Conservation (phyloP, 257 asterid genomes). For the Datura wrightii region DNA sequence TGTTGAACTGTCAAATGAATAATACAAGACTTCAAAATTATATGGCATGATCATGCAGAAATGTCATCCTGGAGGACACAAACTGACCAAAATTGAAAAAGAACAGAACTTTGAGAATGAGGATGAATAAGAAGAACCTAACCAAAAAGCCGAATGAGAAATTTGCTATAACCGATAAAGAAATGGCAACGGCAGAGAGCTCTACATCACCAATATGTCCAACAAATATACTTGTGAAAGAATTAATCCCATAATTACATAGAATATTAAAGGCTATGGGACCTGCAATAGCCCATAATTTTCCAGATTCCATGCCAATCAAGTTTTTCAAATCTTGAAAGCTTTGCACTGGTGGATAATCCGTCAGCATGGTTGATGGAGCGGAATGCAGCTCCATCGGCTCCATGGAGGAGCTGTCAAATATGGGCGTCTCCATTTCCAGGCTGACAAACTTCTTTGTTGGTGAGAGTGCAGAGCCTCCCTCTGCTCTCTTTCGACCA, state of each 20-base stretch:
- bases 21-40: neutral
- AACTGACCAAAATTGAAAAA: neutral
- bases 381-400: constrained; percentile 68
- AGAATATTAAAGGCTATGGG: constrained; percentile 93
- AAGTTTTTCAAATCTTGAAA: constrained; percentile 53
- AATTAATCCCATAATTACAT: constrained; percentile 89
- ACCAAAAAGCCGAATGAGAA: constrained; percentile 95
- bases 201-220: constrained; percentile 94
- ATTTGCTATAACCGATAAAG: constrained; percentile 87
- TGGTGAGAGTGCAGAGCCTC: constrained; percentile 50
- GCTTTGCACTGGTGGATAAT: constrained; percentile 56
- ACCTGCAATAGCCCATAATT: constrained; percentile 83
- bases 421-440: constrained; percentile 49
- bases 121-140: constrained; percentile 39
- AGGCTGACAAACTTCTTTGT: constrained; percentile 39
- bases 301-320: constrained; percentile 59
- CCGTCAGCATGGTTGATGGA: constrained; percentile 69
- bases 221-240: constrained; percentile 81
- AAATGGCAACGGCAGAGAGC: constrained; percentile 89
- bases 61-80: neutral
- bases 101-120: neutral
- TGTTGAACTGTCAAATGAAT: too few relatives aligned
- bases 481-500: constrained; percentile 62
- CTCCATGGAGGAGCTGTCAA: constrained; percentile 29
- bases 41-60: neutral